These are phyloP conservation scores for Colletotrichum trifolii DNA, from an alignment of 2,329 filamentous ascomycete genomes.

Conservation along the genomic window DNA sequence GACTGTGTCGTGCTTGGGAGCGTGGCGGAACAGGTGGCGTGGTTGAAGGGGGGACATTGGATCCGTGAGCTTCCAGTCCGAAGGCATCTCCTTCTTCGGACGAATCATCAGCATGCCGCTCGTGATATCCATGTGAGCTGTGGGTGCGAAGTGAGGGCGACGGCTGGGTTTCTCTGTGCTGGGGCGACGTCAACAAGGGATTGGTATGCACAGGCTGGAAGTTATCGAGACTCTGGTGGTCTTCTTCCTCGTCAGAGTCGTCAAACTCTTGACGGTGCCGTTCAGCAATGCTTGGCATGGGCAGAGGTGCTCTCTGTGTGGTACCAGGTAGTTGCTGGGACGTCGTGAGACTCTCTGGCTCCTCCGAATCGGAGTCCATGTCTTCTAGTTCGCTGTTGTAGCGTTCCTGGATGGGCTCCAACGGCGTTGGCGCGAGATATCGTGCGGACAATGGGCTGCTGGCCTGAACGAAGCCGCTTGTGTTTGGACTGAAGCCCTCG, in stretches of 20 bases:
- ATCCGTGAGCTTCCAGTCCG: not conserved
- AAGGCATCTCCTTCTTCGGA: slow-evolving; percentile 15
- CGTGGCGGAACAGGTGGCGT: not conserved
- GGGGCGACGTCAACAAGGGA: slow-evolving; percentile 15
- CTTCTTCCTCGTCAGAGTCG: slow-evolving; percentile 9
- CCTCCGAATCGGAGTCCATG: slow-evolving; percentile 33
- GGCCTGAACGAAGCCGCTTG: not conserved
- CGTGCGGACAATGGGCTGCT: slow-evolving; percentile 15
- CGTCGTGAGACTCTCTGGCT: slow-evolving; percentile 20
- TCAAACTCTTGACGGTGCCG: slow-evolving; percentile 10
- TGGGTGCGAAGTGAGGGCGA: slow-evolving; percentile 8
- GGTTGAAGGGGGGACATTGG: slow-evolving; percentile 2
- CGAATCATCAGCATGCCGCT: slow-evolving; percentile 10
- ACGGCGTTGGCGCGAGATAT: slow-evolving; percentile 1
- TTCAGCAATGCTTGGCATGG: slow-evolving; percentile 29
- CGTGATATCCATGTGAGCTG: not conserved
- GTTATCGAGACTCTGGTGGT: not conserved
- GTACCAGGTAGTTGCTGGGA: slow-evolving; percentile 22
- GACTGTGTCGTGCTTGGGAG: slow-evolving; percentile 16
- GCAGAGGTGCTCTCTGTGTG: not conserved
- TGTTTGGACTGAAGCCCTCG: not conserved
- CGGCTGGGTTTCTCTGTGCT: slow-evolving; percentile 14
- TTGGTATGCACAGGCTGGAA: not conserved
- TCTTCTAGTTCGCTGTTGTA: slow-evolving; percentile 35
- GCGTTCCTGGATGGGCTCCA: slow-evolving; percentile 32